These are phyloP conservation scores for Schizophyllum commune DNA, from an alignment of 1,284 basidiomycete species.

Conservation along the genomic window DNA sequence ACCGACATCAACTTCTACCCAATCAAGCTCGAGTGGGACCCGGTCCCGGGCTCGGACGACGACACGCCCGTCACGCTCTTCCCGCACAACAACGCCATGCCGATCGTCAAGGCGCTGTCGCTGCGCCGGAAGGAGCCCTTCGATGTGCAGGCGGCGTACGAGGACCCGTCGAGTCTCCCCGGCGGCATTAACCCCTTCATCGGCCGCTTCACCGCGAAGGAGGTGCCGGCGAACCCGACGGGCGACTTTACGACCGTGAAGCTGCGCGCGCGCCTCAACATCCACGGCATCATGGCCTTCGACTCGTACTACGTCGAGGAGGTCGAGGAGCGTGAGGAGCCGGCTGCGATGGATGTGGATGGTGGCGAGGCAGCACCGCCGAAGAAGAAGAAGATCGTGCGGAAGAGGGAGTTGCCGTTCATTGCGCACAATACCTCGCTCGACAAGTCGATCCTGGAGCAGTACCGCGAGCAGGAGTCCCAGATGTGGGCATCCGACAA, in stretches of 20 bases:
- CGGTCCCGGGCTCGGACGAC: constrained; percentile 71
- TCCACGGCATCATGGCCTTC: constrained; percentile 81
- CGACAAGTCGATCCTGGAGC: constrained; percentile 56
- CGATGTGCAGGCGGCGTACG: constrained; percentile 79
- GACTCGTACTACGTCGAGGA: constrained; percentile 82
- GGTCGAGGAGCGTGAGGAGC: constrained; percentile 71
- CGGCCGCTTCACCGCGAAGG: constrained; percentile 73
- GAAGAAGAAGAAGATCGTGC: constrained; percentile 79
- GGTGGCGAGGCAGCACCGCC: constrained; percentile 43
- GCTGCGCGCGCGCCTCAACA: constrained; percentile 82
- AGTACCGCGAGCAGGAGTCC: constrained; percentile 71
- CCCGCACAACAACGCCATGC: constrained; percentile 73
- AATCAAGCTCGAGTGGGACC: constrained; percentile 83
- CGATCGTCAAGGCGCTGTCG: constrained; percentile 91
- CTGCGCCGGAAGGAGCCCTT: constrained; percentile 87
- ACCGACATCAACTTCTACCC: constrained; percentile 81
- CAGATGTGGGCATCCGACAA: constrained; percentile 87
- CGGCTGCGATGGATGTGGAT: constrained; percentile 63
- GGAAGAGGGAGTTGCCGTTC: constrained; percentile 77
- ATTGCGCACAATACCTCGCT: constrained; percentile 57
- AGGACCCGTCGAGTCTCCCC: constrained; percentile 62
- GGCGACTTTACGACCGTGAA: constrained; percentile 74
- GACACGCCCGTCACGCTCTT: constrained; percentile 87
- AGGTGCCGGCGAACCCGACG: constrained; percentile 57
- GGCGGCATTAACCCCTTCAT: constrained; percentile 80